phyloP scores from a whole-genome alignment of 768 basidiomycete species.

The Boletus barrowsii region DNA sequence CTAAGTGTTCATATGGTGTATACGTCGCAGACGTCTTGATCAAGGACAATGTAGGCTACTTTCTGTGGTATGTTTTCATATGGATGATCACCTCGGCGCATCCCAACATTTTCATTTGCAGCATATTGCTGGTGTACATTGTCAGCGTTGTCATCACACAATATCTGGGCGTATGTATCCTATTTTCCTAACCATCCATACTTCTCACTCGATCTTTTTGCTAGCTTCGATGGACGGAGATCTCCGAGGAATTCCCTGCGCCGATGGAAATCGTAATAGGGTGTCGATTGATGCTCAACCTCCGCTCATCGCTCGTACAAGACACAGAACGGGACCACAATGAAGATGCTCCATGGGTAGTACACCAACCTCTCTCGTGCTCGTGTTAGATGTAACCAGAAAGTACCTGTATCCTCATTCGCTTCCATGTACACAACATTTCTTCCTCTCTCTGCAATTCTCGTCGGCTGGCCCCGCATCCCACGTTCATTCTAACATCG shows the following conservation, averaged over 20 bases:
- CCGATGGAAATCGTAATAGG: neutral
- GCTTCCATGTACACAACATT: too few relatives aligned
- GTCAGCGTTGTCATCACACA: neutral
- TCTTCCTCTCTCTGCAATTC: too few relatives aligned
- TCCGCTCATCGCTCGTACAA: neutral
- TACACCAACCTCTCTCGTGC: neutral
- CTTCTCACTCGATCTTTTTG: neutral
- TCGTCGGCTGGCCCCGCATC: too few relatives aligned
- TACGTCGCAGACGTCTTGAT: slow-evolving; percentile 9
- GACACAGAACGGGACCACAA: neutral
- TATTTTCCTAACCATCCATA: neutral
- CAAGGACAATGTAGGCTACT: slow-evolving; percentile 14
- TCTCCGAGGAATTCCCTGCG: slow-evolving; percentile 4
- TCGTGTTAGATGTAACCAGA: neutral
- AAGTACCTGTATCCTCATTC: neutral
- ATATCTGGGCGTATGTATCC: slow-evolving; percentile 2
- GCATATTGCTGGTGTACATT: slow-evolving; percentile 10
- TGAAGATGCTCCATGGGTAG: neutral
- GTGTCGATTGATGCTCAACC: slow-evolving; percentile 6
- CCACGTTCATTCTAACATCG: too few relatives aligned
- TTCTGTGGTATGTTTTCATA: slow-evolving; percentile 11
- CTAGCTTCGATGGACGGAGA: neutral
- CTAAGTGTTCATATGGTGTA: neutral
- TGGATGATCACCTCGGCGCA: neutral
- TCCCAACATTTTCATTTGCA: neutral